phyloP scores from a whole-genome alignment of 371 early-diverging fungal genomes.

The Batkoa obscura region DNA sequence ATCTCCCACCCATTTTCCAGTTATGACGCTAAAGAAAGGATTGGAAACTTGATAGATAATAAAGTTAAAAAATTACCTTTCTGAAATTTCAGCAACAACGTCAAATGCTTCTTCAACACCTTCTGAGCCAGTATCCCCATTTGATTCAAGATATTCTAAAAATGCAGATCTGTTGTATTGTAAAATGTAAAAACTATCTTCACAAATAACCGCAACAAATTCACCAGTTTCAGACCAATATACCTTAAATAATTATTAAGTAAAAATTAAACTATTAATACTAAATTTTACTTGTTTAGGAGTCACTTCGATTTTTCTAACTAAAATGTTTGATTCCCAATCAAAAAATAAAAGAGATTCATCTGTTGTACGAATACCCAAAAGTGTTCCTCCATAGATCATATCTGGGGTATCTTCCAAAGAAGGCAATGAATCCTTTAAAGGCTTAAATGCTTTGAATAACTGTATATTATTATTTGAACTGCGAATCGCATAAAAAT shows the following conservation, averaged over 20 bases:
- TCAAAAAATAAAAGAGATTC: constrained; percentile 73
- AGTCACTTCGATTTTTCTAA: constrained; percentile 86
- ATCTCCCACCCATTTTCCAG: constrained; percentile 94
- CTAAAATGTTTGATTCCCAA: constrained; percentile 81
- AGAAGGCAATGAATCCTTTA: constrained; percentile 33
- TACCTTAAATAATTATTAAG: constrained; percentile 15
- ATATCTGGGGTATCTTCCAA: constrained; percentile 72
- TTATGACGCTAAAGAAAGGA: constrained; percentile 47
- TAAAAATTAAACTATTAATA: background rate
- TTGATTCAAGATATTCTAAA: constrained; percentile 49
- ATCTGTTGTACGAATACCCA: constrained; percentile 59
- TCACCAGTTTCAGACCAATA: constrained; percentile 92
- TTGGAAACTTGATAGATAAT: background rate
- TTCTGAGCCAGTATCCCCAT: constrained; percentile 57
- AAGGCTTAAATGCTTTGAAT: constrained; percentile 86
- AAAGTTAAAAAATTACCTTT: constrained; percentile 22
- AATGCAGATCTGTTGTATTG: constrained; percentile 77
- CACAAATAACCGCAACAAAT: constrained; percentile 75
- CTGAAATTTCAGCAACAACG: constrained; percentile 77
- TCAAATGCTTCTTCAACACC: constrained; percentile 93
- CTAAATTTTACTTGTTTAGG: constrained; percentile 43
- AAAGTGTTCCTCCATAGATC: constrained; percentile 81
- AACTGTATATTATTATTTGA: constrained; percentile 65
- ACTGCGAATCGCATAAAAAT: constrained; percentile 89
- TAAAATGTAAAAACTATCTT: constrained; percentile 81